These are phyloP conservation scores for Raphanus hybrid DNA, from an alignment of 441 rosid species.

Conservation along the genomic window DNA sequence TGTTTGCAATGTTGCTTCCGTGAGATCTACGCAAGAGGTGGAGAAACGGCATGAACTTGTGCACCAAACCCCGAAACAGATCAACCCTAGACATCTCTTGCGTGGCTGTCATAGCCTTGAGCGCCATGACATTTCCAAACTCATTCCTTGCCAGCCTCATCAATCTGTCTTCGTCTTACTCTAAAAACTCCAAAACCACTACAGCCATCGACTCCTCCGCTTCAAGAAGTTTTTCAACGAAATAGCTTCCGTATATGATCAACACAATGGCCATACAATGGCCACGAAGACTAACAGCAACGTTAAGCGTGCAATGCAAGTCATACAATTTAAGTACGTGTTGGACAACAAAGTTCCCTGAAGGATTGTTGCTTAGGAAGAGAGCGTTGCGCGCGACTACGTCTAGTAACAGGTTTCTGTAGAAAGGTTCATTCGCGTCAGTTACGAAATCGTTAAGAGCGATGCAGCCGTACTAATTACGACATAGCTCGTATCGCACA, in stretches of 20 bases:
- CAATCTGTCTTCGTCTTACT: neutral
- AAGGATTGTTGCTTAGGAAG: no score
- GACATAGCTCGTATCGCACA: no score
- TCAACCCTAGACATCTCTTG: neutral
- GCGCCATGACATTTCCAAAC: neutral
- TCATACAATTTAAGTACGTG: no score
- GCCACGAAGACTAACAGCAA: no score
- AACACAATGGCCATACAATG: no score
- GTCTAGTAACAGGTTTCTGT: no score
- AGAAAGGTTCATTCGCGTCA: no score
- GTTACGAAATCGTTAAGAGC: no score
- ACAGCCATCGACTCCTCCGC: neutral
- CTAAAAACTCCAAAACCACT: neutral
- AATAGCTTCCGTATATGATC: neutral
- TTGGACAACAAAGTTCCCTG: no score
- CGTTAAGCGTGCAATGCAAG: no score
- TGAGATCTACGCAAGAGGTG: neutral
- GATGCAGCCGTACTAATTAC: no score
- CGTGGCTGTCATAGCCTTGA: neutral
- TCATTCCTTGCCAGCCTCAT: neutral
- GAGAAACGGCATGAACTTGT: neutral
- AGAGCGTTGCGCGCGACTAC: no score
- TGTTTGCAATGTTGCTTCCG: neutral
- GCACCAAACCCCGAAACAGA: neutral
- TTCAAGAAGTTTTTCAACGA: neutral